Evolutionary conservation across 306 rosid genomes (phyloP), one percentile per base, ranked within the genome.

Genomic region (Rosa persica): DNA sequence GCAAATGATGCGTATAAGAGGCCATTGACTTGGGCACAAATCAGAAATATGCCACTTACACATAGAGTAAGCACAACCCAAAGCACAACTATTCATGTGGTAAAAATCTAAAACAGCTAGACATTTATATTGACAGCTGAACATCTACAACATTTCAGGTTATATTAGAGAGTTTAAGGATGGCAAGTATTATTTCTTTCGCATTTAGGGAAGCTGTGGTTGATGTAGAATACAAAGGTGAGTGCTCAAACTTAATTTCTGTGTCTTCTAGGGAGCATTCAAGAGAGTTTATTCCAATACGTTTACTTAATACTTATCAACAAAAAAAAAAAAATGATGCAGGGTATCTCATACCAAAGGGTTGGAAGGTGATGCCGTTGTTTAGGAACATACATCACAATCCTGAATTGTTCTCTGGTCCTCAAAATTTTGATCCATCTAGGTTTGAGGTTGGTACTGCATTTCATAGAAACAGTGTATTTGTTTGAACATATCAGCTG

Each of bases 351-450:
- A 94, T 94, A 66, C 98, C 98, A 52, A 94, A 94, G 86, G 98
- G 98, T 49, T 94, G 98, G 98, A 94, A 94, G 80, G 98, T 90
- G n/a, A 86, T 94, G 98, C 98, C 98, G 78, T 84, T 94, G 60
- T 94, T 94, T 77, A 83, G 98, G 87, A 92, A 86, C 81, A 92
- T 94, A 88, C 98, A 94, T 84, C 96, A 94, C 67, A 90, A 85
- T 83, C 91, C 93, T 72, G 90, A 94, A 72, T 83, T 89, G 67
- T 91, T 87, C 88, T 67, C 91, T 57, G 77, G 82, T 72, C 98
- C 98, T 74, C 91, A 89, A 5, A 89, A 70, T 46, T 94, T 94
- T 87, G 94, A 94, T 76, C 89, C 97, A 27, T 94, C 98, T 58
- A 89, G 98, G 67, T 94, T 94, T 88, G 94, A 92, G 93, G 98